phyloP scores from a whole-genome alignment of 1,284 basidiomycete species.

The Exsudoporus floridanus region DNA sequence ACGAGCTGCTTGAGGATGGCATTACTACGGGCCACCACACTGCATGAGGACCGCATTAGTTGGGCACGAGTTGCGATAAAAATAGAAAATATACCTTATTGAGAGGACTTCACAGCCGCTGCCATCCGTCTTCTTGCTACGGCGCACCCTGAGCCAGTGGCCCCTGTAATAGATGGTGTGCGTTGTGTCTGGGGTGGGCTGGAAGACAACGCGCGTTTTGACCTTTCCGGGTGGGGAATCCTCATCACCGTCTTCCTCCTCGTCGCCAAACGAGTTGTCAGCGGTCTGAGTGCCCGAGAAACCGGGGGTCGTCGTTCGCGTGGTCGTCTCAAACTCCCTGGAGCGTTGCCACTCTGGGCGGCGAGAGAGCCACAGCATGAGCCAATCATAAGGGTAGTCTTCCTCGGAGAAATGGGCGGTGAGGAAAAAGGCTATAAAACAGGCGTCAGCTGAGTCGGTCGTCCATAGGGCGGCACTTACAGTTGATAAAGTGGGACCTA shows the following conservation, averaged over 20 bases:
- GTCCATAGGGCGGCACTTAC: slow-evolving; percentile 45
- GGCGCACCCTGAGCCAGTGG: slow-evolving; percentile 74
- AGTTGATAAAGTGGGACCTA: slow-evolving; percentile 80
- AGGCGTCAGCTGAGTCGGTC: slow-evolving; percentile 10
- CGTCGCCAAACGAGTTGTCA: slow-evolving; percentile 63
- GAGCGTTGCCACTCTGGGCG: slow-evolving; percentile 81
- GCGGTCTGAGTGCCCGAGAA: slow-evolving; percentile 47
- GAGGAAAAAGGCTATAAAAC: slow-evolving; percentile 70
- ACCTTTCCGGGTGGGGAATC: slow-evolving; percentile 58
- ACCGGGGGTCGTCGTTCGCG: slow-evolving; percentile 56
- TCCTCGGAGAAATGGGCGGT: slow-evolving; percentile 83
- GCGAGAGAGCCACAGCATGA: slow-evolving; percentile 79
- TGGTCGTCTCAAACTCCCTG: slow-evolving; percentile 81
- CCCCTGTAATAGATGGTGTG: slow-evolving; percentile 81
- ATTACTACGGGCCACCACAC: slow-evolving; percentile 77
- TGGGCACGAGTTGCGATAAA: slow-evolving; percentile 5
- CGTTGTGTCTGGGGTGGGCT: slow-evolving; percentile 78
- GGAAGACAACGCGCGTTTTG: slow-evolving; percentile 79
- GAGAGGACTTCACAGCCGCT: slow-evolving; percentile 69
- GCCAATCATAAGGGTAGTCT: slow-evolving; percentile 81
- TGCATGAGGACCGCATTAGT: slow-evolving; percentile 30
- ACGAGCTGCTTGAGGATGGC: slow-evolving; percentile 80
- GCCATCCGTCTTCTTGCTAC: slow-evolving; percentile 63
- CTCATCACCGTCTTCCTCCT: slow-evolving; percentile 56
- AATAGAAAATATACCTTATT: slow-evolving; percentile 52